phyloP scores from a whole-genome alignment of 305 asterid genomes.

The Fraxinus dipetala region DNA sequence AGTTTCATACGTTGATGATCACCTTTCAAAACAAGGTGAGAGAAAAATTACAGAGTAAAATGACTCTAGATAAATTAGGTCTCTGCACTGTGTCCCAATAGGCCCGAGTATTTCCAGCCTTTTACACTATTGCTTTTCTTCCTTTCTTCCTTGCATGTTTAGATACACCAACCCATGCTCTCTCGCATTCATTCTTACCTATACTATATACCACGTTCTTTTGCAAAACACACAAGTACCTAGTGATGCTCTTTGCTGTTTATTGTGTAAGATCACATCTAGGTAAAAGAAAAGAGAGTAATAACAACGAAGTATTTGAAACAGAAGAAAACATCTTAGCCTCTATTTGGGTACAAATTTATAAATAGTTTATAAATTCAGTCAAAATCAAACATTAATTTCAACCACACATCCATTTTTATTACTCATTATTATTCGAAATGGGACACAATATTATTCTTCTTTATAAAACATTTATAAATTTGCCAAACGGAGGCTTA shows the following conservation, averaged over 20 bases:
- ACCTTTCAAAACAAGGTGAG: not conserved
- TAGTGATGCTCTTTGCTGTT: not conserved
- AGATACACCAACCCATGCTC: slow-evolving; percentile 3
- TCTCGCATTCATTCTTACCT: slow-evolving; percentile 10
- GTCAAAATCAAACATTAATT: too few species aligned
- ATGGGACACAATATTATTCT: too few species aligned
- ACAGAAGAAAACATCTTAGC: not conserved
- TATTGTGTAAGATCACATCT: not conserved
- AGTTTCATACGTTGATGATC: not conserved
- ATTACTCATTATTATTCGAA: too few species aligned
- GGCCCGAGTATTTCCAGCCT: not conserved
- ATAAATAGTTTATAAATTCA: too few species aligned
- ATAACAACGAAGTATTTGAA: slow-evolving; percentile 2
- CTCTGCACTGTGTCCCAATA: not conserved
- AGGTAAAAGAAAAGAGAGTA: not conserved
- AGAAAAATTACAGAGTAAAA: not conserved
- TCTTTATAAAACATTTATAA: not conserved
- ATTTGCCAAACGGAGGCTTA: not conserved
- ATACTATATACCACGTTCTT: not conserved
- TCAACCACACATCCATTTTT: not conserved
- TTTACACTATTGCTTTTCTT: not conserved
- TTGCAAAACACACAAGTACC: not conserved
- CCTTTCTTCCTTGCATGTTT: slow-evolving; percentile 1
- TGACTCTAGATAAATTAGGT: not conserved
- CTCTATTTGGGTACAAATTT: not conserved